Evolutionary conservation across 1,284 basidiomycete species (phyloP), one percentile per base, ranked within the genome.

Genomic region (Porogramme epimiltina): DNA sequence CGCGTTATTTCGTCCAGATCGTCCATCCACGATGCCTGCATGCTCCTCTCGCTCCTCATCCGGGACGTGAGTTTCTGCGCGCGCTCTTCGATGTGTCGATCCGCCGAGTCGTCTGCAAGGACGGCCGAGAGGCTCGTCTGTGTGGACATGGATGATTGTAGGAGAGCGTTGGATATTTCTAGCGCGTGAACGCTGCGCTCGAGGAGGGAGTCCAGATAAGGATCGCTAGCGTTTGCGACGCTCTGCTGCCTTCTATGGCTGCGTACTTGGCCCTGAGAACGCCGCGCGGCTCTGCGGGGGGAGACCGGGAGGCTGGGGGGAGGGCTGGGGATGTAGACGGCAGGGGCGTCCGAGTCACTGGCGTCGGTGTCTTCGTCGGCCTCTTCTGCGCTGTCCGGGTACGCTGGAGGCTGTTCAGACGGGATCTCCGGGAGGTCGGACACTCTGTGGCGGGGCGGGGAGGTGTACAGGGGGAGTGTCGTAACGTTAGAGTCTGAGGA

Each of bases 101-200:
- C 76, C 19, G 70, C 66, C n/a, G 64, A 63, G 18, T 59, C 60
- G 42, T 70, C 58, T n/a, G 68, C 69, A 18, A 75, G 67, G 25
- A 82, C 69, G 4, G 72, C 71, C 13, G 80, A 78, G n/a, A 87
- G 73, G 48, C 76, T 80, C 22, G 80, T 75, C 55, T 87, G 81
- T 0, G 88, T 85, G 28, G 83, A 80, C 62, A 90, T 85, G 26
- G 86, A 87, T 6, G 81, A 82, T 61, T 87, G 84, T 33, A 91
- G 73, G 18, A 92, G 73, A 3, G 81, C 77, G 56, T 92, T 92
- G 8, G 89, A 91, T 74, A 90, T 83, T 66, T 92, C 90, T 9
- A 92, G 74, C 3, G 90, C 90, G 68, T 89, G 83, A 16, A 92
- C 86, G 57, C 87, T 90, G 55, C 89, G 81, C 56, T 83, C 87